Conservation (phyloP, 305 asterid genomes). For the Plantago rigida region DNA sequence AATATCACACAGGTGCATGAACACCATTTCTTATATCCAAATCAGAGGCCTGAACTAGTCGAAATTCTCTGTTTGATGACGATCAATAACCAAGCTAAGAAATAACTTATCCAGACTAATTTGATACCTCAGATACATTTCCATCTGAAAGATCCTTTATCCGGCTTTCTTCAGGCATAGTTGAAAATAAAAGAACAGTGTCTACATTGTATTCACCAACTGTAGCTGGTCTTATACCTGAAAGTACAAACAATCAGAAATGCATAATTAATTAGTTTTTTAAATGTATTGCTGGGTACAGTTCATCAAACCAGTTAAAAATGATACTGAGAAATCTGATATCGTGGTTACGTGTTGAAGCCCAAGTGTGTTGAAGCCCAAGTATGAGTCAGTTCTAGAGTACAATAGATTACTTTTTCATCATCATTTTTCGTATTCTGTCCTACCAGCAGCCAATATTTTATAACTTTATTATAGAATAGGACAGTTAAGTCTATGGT, state of each 20-base stretch:
- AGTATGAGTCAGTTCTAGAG: not conserved
- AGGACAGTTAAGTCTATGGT: not conserved
- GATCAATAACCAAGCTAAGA: constrained; percentile 12
- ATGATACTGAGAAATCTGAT: constrained; percentile 4
- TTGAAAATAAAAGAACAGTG: constrained; percentile 36
- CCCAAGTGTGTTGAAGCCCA: not conserved
- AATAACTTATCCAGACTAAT: constrained; percentile 8
- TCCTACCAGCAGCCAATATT: not conserved
- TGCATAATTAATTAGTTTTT: not conserved
- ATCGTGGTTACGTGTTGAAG: not conserved
- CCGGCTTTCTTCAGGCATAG: constrained; percentile 34
- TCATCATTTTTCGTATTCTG: not conserved
- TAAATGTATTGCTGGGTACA: not conserved
- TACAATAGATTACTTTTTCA: too few relatives aligned
- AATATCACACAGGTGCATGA: too few relatives aligned
- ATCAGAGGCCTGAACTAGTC: too few relatives aligned
- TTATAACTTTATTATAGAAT: not conserved
- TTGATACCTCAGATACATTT: constrained; percentile 44
- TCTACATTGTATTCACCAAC: constrained; percentile 31
- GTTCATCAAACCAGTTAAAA: not conserved
- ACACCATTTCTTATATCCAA: too few relatives aligned
- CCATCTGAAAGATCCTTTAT: constrained; percentile 40
- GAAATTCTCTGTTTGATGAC: not conserved
- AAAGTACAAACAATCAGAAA: constrained; percentile 14
- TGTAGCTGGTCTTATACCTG: constrained; percentile 45